Evolutionary conservation across 108 stramenopile species (phyloP), one percentile per base, ranked within the genome.

Genomic region (Nitzschia palea): DNA sequence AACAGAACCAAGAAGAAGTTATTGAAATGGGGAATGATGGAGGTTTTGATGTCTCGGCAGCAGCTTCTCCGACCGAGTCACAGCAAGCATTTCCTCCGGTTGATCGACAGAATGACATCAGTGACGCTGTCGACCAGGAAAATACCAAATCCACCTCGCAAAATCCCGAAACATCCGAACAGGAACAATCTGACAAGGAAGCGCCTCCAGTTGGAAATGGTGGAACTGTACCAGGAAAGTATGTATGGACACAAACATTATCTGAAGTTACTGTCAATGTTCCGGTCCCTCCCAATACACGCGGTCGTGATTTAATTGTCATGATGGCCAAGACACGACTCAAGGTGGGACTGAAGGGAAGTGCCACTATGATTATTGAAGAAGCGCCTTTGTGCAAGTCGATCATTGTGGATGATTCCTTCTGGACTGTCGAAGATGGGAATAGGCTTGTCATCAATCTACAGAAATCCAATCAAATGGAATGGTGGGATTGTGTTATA

Each of bases 361-460:
- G 73, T 43, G 62, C 65, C 15, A 12, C 6, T 4, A 43, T 33
- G 9, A n/a, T 53, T 10, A 80, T 97, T 18, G 75, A 98, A 48
- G 79, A 98, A 71, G 99, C 85, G 12, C 70, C 84, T 0, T 85
- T 99, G 51, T 77, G 84, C 70, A 95, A 98, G 70, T 29, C 85
- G 17, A 84, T 99, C 32, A 91, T 96, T 43, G 84, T 93, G 22
- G 99, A 99, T 63, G 99, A 99, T 76, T 95, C 94, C 65, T 97
- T 98, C 81, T 99, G 99, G 99, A 99, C 99, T 1, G 83, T 99
- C 23, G 99, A 99, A 70, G 99, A 99, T 65, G 89, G 84, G 15
- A 88, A 84, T 51, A 77, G 85, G 1, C 65, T 95, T 3, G 86
- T 88, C 20, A 55, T 97, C 25, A 87, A 81, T 22, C 65, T 99